A percentile compares a stretch with the other conserved stretches of the same genome.
phyloP scores from a whole-genome alignment of 2,329 filamentous ascomycete species.

The Pseudopyrenochaeta lycopersici region DNA sequence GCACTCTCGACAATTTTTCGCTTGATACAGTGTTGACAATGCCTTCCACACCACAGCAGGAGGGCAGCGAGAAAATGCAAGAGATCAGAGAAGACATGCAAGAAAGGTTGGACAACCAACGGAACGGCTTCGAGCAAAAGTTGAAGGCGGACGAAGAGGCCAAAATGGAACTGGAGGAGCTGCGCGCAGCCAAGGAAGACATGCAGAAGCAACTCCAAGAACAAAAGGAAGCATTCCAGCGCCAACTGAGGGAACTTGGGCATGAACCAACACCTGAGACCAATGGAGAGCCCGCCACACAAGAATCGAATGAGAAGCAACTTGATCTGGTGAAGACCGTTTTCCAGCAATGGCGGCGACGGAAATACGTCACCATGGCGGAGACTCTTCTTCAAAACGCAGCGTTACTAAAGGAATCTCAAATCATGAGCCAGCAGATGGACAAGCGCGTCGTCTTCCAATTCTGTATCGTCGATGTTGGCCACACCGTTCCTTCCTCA shows the following conservation, averaged over 20 bases:
- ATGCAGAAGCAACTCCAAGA: slow-evolving; percentile 86
- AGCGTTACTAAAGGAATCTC: slow-evolving; percentile 88
- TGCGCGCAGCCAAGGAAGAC: slow-evolving; percentile 81
- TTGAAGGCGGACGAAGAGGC: neutral
- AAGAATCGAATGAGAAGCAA: slow-evolving; percentile 72
- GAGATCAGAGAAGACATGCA: slow-evolving; percentile 85
- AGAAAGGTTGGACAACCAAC: slow-evolving; percentile 80
- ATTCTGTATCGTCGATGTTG: slow-evolving; percentile 88
- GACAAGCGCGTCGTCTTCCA: slow-evolving; percentile 94
- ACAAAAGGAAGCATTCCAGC: slow-evolving; percentile 86
- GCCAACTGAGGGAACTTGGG: slow-evolving; percentile 74
- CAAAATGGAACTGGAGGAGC: slow-evolving; percentile 75
- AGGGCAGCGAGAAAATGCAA: slow-evolving; percentile 79
- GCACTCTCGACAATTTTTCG: slow-evolving; percentile 94
- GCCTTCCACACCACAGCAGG: slow-evolving; percentile 86
- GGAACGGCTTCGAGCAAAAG: slow-evolving; percentile 58
- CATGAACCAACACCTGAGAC: slow-evolving; percentile 65
- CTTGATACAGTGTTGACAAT: slow-evolving; percentile 93
- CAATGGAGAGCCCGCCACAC: slow-evolving; percentile 31
- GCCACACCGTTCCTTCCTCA: slow-evolving; percentile 88
- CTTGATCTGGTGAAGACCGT: slow-evolving; percentile 73
- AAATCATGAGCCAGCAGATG: slow-evolving; percentile 97
- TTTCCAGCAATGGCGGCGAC: slow-evolving; percentile 78
- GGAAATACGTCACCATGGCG: slow-evolving; percentile 92
- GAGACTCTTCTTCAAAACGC: slow-evolving; percentile 87